A percentile compares a stretch with the other conserved stretches of the same genome.
These are phyloP conservation scores for Verticillium isaacii DNA, from an alignment of 2,329 filamentous ascomycete genomes.

Conservation along the genomic window DNA sequence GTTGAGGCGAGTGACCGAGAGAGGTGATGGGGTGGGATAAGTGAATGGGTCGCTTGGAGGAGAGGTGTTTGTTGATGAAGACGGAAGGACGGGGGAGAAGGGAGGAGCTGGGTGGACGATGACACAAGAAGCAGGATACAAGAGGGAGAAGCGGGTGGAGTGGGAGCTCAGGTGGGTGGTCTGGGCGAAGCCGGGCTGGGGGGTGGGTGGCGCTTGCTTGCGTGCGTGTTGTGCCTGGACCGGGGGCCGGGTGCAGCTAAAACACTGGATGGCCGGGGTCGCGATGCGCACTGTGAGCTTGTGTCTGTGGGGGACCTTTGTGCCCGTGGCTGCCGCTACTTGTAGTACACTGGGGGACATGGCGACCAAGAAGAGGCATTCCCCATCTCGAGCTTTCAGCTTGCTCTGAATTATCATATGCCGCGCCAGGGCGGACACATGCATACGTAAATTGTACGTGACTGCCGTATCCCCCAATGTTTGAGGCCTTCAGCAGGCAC, in stretches of 20 bases:
- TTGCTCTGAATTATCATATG: no score
- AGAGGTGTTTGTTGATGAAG: conserved; percentile 1
- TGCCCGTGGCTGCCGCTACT: not conserved
- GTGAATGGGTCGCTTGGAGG: not conserved
- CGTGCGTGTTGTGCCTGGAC: not conserved
- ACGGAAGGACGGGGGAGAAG: not conserved
- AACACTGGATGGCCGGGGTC: not conserved
- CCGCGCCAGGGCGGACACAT: no score
- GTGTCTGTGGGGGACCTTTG: not conserved
- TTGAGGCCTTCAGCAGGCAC: no score
- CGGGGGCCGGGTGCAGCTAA: not conserved
- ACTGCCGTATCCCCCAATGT: no score
- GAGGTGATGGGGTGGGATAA: not conserved
- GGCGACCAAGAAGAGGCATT: no score
- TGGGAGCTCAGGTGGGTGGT: not conserved
- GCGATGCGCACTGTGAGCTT: not conserved
- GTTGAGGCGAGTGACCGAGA: not conserved
- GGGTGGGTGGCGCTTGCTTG: not conserved
- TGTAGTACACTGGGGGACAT: no score
- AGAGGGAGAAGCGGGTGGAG: not conserved
- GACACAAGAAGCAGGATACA: not conserved
- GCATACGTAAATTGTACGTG: no score
- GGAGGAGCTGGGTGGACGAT: not conserved
- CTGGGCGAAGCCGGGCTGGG: not conserved
- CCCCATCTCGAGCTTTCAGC: no score